These are phyloP conservation scores for Colletotrichum phormii DNA, from an alignment of 2,329 filamentous ascomycete species.

Conservation along the genomic window DNA sequence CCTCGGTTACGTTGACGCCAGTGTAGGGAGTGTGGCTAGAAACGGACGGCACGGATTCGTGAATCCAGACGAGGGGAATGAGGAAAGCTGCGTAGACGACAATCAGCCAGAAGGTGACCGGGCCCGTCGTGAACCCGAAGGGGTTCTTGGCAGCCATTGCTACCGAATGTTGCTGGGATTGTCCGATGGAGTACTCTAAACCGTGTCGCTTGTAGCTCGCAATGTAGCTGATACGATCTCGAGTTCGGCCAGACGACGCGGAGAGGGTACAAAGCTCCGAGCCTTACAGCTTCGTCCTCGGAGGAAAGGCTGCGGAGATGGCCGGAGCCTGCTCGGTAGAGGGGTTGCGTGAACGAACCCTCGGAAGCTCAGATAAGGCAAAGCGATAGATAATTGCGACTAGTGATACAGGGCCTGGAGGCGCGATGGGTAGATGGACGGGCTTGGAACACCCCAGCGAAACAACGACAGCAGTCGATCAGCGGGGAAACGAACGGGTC, in stretches of 20 bases:
- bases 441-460: not conserved
- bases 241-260: not conserved
- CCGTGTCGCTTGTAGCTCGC: not conserved
- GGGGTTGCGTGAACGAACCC: not conserved
- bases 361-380: not conserved
- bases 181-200: not conserved
- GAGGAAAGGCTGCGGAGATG: not conserved
- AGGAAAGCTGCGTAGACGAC: conserved; percentile 82
- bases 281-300: not conserved
- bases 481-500: not conserved
- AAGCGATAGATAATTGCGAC: not conserved
- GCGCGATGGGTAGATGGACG: not conserved
- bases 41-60: conserved; percentile 79
- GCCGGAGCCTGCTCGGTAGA: not conserved
- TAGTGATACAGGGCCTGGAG: not conserved
- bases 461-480: not conserved
- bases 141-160: conserved; percentile 56
- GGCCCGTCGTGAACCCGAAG: conserved; percentile 81
- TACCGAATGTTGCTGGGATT: conserved; percentile 30
- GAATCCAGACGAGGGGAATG: conserved; percentile 77
- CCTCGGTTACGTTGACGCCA: conserved; percentile 85
- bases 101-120: conserved; percentile 84
- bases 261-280: not conserved
- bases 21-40: conserved; percentile 66
- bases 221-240: not conserved